Evolutionary conservation across 371 early-diverging fungal species (phyloP), one percentile per base, ranked within the genome.

Genomic region (Mucor mucedo): DNA sequence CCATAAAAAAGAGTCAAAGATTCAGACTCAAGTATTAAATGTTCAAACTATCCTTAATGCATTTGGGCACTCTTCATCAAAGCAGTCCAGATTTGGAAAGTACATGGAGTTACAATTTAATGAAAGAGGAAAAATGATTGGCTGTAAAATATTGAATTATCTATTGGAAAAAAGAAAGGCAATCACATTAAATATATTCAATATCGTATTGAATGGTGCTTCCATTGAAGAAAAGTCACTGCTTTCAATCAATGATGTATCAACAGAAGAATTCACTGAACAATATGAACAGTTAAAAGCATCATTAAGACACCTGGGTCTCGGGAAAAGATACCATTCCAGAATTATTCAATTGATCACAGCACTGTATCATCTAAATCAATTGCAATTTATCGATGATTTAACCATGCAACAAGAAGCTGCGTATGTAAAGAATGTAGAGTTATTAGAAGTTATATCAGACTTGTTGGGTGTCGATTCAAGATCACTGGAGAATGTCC

Each of bases 71-170:
- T 92, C 93, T 44, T 52, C 56, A 38, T 68, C 68, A 28, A 91
- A 95, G 76, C 93, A 96, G 16, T 93, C 95, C 13, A 87, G 95
- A 55, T 94, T 93, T 70, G 97, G 94, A 16, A 88, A 91, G 56
- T 97, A 95, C 67, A 88, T 91, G 21, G 96, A 96, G 77, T 79
- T 95, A 59, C 95, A 95, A 73, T 98, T 96, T 71, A 89, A 94
- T 77, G 91, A 87, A 65, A 85, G 89, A 38, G 94, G 96, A 11
- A 87, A 90, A 13, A 88, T 98, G 75, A 80, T 90, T n/a, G 97
- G 98, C 33, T 90, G 91, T n/a, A 96, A 95, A 77, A 76, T 92
- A 55, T 84, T 97, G 58, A 93, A 95, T 63, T 98, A 96, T 78
- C 78, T 98, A 49, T 78, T 99, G 45, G 98, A 99, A 63, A 92